Conservation (phyloP, 495 filamentous ascomycete genomes). For the Penicillium longicatenatum region DNA sequence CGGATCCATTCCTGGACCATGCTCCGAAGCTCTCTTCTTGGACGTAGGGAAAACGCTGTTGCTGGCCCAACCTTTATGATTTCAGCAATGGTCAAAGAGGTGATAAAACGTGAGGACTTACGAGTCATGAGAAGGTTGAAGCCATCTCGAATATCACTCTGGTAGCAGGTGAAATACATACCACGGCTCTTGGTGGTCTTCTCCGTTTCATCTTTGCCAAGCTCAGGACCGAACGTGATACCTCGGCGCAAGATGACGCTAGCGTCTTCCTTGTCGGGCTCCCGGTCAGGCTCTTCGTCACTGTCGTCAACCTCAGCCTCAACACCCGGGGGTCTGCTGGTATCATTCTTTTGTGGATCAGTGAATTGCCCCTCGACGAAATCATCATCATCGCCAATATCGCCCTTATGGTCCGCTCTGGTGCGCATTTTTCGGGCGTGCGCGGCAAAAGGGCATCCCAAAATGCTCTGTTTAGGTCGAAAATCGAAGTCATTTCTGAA, state of each 20-base stretch:
- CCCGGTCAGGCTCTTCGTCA: constrained; percentile 4
- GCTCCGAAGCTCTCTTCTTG: not conserved
- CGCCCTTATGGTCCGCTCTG: constrained; percentile 22
- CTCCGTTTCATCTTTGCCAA: constrained; percentile 12
- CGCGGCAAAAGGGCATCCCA: constrained; percentile 35
- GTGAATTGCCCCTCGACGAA: constrained; percentile 3
- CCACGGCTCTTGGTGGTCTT: constrained; percentile 16
- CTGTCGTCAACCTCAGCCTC: constrained; percentile 5
- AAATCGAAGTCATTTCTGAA: constrained; percentile 34
- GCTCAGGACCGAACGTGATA: constrained; percentile 30
- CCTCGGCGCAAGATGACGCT: constrained; percentile 33
- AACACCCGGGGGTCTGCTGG: constrained; percentile 1
- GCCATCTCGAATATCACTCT: constrained; percentile 26
- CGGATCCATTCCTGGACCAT: constrained; percentile 23
- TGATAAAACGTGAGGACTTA: constrained; percentile 5
- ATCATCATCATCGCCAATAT: constrained; percentile 13
- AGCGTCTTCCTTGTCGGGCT: constrained; percentile 6
- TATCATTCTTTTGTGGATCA: not conserved
- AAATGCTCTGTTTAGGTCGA: constrained; percentile 13
- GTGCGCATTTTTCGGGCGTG: constrained; percentile 41
- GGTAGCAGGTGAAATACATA: constrained; percentile 27
- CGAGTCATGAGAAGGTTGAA: constrained; percentile 29
- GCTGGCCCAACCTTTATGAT: constrained; percentile 26
- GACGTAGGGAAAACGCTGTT: constrained; percentile 21
- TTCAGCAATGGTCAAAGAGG: not conserved